A percentile compares a stretch with the other conserved stretches of the same genome.
These are phyloP conservation scores for Bertia moriformis DNA, from an alignment of 2,329 filamentous ascomycete genomes.

Conservation along the genomic window DNA sequence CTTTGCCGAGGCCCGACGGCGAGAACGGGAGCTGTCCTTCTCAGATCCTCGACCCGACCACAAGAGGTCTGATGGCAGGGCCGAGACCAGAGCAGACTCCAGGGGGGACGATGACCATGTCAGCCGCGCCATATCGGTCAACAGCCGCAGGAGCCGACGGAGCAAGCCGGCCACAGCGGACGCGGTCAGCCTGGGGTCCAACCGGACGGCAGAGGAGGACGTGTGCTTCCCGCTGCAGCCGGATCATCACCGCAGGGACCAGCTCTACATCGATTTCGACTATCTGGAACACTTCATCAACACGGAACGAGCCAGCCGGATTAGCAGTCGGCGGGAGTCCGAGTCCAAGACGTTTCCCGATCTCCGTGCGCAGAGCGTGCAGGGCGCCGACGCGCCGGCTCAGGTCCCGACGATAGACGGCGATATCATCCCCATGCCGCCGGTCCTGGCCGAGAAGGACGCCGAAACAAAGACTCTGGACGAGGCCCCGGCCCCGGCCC, in stretches of 20 bases:
- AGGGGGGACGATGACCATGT: constrained; percentile 38
- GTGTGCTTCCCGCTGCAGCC: constrained; percentile 76
- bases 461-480: too few species aligned
- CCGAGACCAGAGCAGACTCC: constrained; percentile 8
- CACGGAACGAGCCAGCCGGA: constrained; percentile 31
- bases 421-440: constrained; percentile 38
- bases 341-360: constrained; percentile 15
- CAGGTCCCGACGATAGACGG: constrained; percentile 30
- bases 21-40: constrained; percentile 57
- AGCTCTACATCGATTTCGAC: constrained; percentile 80
- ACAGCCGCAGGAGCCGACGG: constrained; percentile 43
- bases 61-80: constrained; percentile 8
- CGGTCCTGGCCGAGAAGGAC: constrained; percentile 23
- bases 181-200: constrained; percentile 42
- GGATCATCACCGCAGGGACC: constrained; percentile 49
- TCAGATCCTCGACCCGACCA: too few species aligned
- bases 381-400: constrained; percentile 2
- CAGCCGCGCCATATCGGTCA: constrained; percentile 57
- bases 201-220: constrained; percentile 68
- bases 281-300: constrained; percentile 84
- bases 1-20: constrained; percentile 78
- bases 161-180: constrained; percentile 46
- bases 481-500: constrained; percentile 15
- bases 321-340: constrained; percentile 31
- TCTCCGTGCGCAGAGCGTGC: background rate